A percentile compares a stretch with the other conserved stretches of the same genome.
Evolutionary conservation across 2,329 filamentous ascomycete species (phyloP).

Genomic region (Claviceps sp.): DNA sequence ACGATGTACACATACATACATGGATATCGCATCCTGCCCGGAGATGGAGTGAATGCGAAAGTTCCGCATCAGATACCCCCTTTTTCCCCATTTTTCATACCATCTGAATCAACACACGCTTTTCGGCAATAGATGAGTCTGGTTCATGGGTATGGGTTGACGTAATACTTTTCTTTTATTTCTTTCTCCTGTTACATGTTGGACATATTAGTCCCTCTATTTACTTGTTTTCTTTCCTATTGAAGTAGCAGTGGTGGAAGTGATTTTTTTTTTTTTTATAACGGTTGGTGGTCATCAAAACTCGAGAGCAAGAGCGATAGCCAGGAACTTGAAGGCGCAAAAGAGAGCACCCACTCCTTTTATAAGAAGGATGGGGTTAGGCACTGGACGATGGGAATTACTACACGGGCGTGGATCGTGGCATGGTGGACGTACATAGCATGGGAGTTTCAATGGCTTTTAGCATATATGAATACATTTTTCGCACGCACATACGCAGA

Average conservation of each 20-base stretch:
- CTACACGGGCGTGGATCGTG: slow-evolving; percentile 4
- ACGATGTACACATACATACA: neutral
- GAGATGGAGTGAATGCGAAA: slow-evolving; percentile 1
- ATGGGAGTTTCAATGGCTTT: slow-evolving; percentile 3
- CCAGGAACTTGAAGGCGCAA: too few relatives aligned
- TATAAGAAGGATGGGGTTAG: neutral
- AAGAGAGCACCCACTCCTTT: too few relatives aligned
- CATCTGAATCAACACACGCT: slow-evolving; percentile 9
- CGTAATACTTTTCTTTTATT: slow-evolving; percentile 4
- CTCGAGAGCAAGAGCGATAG: too few relatives aligned
- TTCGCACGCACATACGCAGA: neutral
- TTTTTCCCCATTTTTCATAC: neutral
- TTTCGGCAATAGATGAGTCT: slow-evolving; percentile 22
- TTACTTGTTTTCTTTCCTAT: neutral
- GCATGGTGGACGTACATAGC: slow-evolving; percentile 8
- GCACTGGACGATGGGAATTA: neutral
- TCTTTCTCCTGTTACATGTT: neutral
- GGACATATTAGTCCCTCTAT: neutral
- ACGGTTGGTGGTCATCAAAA: too few relatives aligned
- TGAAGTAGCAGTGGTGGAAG: neutral
- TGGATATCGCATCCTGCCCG: neutral
- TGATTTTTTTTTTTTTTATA: too few relatives aligned
- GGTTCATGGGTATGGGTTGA: slow-evolving; percentile 10
- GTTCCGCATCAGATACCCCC: slow-evolving; percentile 1
- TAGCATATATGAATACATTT: neutral